Conservation (phyloP, 306 rosid genomes). For the Ceratonia siliqua region DNA sequence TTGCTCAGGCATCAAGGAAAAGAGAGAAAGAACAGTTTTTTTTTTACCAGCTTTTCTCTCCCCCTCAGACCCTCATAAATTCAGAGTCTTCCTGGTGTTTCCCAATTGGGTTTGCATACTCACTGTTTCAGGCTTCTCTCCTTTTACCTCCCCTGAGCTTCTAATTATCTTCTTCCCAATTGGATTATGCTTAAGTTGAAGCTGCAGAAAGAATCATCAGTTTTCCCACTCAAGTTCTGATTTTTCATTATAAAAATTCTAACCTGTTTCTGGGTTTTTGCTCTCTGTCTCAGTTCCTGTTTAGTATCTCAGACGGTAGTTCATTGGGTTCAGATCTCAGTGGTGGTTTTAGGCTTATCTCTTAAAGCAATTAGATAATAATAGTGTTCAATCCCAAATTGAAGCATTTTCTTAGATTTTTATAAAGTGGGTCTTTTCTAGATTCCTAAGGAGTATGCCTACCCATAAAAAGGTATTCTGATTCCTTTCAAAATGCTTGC, state of each 20-base stretch:
- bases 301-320: constrained; percentile 22
- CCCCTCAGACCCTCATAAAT: constrained; percentile 29
- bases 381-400: constrained; percentile 34
- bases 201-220: constrained; percentile 28
- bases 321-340: constrained; percentile 50
- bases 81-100: constrained; percentile 39
- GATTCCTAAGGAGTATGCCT: constrained; percentile 61
- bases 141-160: constrained; percentile 19
- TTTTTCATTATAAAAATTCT: not conserved
- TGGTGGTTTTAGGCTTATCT: constrained; percentile 38
- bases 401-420: constrained; percentile 44
- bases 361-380: constrained; percentile 30
- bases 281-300: not conserved
- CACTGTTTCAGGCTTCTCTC: constrained; percentile 14
- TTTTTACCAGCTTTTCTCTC: constrained; percentile 25
- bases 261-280: constrained; percentile 26
- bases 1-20: constrained; percentile 46
- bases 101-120: constrained; percentile 40
- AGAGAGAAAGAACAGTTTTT: constrained; percentile 34
- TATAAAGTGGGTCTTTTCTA: constrained; percentile 57
- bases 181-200: constrained; percentile 41
- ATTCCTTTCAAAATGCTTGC: constrained; percentile 70
- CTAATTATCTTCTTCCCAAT: constrained; percentile 44
- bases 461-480: constrained; percentile 62
- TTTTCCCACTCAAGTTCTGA: constrained; percentile 26